Percentiles rank a stretch among this genome's conserved stretches.
Evolutionary conservation across 2,329 filamentous ascomycete species (phyloP).

Genomic region (Celoporthe dispersa): DNA sequence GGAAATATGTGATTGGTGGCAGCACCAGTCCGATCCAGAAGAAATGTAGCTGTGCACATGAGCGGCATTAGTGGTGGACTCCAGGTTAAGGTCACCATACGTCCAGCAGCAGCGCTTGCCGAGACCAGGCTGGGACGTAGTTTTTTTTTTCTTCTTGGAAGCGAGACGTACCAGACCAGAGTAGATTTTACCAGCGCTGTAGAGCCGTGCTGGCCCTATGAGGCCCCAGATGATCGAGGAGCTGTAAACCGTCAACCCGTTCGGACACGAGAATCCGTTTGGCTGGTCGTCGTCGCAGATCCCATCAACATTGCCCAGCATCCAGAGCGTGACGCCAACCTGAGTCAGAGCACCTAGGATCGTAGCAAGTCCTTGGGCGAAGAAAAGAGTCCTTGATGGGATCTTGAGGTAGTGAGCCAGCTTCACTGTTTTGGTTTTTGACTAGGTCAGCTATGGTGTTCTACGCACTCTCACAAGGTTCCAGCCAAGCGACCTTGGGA

Average conservation of each 20-base stretch:
- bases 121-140: no score
- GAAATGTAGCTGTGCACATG: constrained; percentile 44
- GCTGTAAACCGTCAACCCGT: constrained; percentile 52
- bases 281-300: constrained; percentile 47
- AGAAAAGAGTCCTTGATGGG: constrained; percentile 51
- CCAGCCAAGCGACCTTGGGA: background rate
- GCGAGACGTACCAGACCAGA: constrained; percentile 41
- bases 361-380: constrained; percentile 52
- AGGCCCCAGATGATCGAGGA: constrained; percentile 55
- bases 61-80: background rate
- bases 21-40: constrained; percentile 53
- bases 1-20: constrained; percentile 47
- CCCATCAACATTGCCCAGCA: constrained; percentile 43
- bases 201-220: constrained; percentile 54
- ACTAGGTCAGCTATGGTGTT: background rate
- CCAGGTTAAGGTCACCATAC: no score
- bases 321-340: constrained; percentile 41
- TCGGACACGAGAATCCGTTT: constrained; percentile 53
- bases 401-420: constrained; percentile 57
- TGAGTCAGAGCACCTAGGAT: constrained; percentile 52
- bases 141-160: no score
- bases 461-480: background rate
- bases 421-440: constrained; percentile 42
- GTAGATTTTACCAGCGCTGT: constrained; percentile 52
- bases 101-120: no score